These are phyloP conservation scores for Suhomyces bokatorum DNA, from an alignment of 1,139 yeast species.

Conservation along the genomic window DNA sequence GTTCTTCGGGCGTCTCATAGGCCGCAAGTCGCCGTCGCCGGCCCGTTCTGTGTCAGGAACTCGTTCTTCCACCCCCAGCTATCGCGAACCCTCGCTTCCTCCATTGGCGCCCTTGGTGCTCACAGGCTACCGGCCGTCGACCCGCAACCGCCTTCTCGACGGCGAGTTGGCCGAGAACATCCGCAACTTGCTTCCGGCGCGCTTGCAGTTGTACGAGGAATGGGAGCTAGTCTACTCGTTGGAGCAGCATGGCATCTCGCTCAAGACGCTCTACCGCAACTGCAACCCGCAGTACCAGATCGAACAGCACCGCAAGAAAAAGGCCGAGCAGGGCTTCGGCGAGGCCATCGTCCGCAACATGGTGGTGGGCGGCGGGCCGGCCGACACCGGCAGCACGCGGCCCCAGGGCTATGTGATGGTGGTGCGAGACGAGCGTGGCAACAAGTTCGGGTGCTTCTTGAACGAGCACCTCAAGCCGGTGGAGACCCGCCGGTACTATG, in stretches of 20 bases:
- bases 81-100: conserved; percentile 22
- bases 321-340: conserved; percentile 37
- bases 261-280: conserved; percentile 67
- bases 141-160: conserved; percentile 58
- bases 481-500: conserved; percentile 74
- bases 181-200: conserved; percentile 68
- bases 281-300: conserved; percentile 36
- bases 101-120: conserved; percentile 36
- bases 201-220: conserved; percentile 70
- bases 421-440: conserved; percentile 60
- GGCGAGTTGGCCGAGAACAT: conserved; percentile 70
- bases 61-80: conserved; percentile 2
- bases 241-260: conserved; percentile 90
- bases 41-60: conserved; percentile 1
- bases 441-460: conserved; percentile 78
- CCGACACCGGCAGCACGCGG: conserved; percentile 21
- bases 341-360: conserved; percentile 36
- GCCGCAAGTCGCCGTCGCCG: conserved; percentile 10
- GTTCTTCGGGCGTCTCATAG: conserved; percentile 10
- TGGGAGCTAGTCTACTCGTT: conserved; percentile 82
- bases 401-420: conserved; percentile 71
- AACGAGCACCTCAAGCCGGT: conserved; percentile 74
- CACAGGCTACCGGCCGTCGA: conserved; percentile 57
- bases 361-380: conserved; percentile 25
- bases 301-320: conserved; percentile 22